Percentiles rank a stretch among this genome's conserved stretches.
phyloP scores from a whole-genome alignment of 495 filamentous ascomycete genomes.

The Podospora didyma region DNA sequence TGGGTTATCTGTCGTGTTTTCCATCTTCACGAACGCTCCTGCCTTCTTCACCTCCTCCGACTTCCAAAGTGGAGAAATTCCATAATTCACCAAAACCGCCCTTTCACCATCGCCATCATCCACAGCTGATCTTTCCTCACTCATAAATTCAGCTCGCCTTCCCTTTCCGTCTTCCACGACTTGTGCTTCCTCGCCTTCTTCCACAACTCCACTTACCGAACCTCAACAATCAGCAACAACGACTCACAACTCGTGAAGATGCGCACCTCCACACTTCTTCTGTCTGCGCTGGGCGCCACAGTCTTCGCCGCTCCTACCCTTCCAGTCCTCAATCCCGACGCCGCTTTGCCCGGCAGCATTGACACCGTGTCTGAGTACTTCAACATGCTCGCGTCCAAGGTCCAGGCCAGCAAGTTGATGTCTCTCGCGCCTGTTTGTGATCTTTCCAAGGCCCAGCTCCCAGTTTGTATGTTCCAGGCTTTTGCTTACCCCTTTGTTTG shows the following conservation, averaged over 20 bases:
- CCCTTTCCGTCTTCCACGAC: constrained; percentile 5
- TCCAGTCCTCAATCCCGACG: constrained; percentile 33
- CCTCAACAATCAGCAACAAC: background rate
- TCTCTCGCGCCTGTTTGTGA: constrained; percentile 44
- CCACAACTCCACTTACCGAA: background rate
- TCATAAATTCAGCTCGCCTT: constrained; percentile 16
- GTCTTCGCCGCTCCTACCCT: constrained; percentile 46
- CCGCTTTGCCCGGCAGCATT: constrained; percentile 32
- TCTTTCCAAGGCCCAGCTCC: constrained; percentile 43
- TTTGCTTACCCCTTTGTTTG: background rate
- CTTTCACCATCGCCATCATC: constrained; percentile 8
- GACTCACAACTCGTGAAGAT: constrained; percentile 30
- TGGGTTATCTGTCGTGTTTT: background rate
- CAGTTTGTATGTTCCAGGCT: constrained; percentile 37
- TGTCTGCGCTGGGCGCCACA: constrained; percentile 42
- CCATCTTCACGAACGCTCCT: background rate
- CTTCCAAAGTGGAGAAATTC: no score
- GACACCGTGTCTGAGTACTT: constrained; percentile 50
- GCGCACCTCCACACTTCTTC: constrained; percentile 41
- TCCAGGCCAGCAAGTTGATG: constrained; percentile 36
- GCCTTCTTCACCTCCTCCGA: background rate
- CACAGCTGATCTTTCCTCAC: no score
- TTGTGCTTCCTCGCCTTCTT: background rate
- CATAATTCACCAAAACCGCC: constrained; percentile 6
- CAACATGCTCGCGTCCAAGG: constrained; percentile 46